Evolutionary conservation across 2,329 filamentous ascomycete species (phyloP), one percentile per base, ranked within the genome.

Genomic region (Alternaria arbusti): DNA sequence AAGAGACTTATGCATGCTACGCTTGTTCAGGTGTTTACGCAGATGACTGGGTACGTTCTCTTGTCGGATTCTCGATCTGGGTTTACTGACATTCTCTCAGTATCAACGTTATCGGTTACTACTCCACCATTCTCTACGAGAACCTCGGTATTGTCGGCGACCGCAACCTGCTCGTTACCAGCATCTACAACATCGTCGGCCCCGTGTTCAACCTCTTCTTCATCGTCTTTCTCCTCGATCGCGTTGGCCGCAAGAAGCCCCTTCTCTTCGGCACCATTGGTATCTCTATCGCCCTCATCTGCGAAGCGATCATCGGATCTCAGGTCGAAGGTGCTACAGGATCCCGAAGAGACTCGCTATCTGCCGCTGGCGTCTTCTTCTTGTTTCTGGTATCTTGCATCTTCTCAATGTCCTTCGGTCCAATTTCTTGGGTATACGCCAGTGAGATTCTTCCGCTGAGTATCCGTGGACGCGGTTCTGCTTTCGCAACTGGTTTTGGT

Each of bases 401-500:
- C 49, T 80, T 80, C 67, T 74, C 70, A 11, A 68, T 72, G 23
- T 76, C 74, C 0, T 80, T 78, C 47, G 77, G 75, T 5, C 74
- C 77, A 3, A 76, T 79, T 72, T 84, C 82, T 0, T 90, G 88
- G 88, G 83, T 90, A 1, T 91, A 91, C 75, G 88, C 88, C 74
- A 85, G 86, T 15, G 89, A 91, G 75, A 87, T 91, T 63, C 77
- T 79, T 77, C 88, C 89, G 10, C 86, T 91, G 78, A 87, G 88
- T 66, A 90, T 90, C 58, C 87, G 89, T 30, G 86, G 86, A 6
- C 82, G 84, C 22, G 87, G 87, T 3, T 86, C 84, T 50, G 86
- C 86, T 5, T 87, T 88, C 65, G 85, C 86, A 0, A 87, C 86
- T 0, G 86, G 83, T 51, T 81, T 88, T 47, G 86, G 86, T 2